phyloP scores from a whole-genome alignment of 768 basidiomycete genomes.

The Mycena indigotica region DNA sequence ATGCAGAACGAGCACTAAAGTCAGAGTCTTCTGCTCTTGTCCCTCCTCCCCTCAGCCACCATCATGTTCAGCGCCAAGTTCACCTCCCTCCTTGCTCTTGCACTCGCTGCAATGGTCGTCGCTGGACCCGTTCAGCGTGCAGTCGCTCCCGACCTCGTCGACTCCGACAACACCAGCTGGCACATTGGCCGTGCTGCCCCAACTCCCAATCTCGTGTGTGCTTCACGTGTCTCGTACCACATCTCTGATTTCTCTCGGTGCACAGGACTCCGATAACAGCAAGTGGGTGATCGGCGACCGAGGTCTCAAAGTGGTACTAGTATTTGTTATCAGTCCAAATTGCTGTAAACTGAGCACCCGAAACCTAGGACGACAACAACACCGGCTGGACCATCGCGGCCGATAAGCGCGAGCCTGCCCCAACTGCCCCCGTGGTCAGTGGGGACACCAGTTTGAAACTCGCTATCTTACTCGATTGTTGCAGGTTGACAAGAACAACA shows the following conservation, averaged over 20 bases:
- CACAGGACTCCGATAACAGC: not conserved
- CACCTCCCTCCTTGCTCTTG: constrained; percentile 7
- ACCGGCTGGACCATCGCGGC: constrained; percentile 2
- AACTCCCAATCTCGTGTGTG: not conserved
- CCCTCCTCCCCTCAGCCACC: not conserved
- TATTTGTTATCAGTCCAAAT: too few relatives aligned
- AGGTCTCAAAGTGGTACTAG: too few relatives aligned
- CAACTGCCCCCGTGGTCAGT: not conserved
- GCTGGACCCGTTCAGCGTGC: constrained; percentile 1
- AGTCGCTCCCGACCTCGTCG: not conserved
- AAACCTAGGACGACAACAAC: constrained; percentile 5
- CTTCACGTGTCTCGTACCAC: too few relatives aligned
- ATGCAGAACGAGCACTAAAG: too few relatives aligned
- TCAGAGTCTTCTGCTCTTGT: not conserved
- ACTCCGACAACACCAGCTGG: not conserved
- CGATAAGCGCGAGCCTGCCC: not conserved
- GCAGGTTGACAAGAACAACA: constrained; percentile 8
- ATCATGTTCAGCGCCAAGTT: constrained; percentile 10
- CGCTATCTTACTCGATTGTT: not conserved
- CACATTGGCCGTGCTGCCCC: not conserved
- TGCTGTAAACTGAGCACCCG: too few relatives aligned
- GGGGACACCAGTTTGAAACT: not conserved
- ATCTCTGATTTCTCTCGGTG: not conserved
- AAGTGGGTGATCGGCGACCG: not conserved
- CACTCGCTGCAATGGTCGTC: constrained; percentile 3